A percentile compares a stretch with the other conserved stretches of the same genome.
Conservation (phyloP, 495 filamentous ascomycete genomes). For the Penicillium chermesinum region DNA sequence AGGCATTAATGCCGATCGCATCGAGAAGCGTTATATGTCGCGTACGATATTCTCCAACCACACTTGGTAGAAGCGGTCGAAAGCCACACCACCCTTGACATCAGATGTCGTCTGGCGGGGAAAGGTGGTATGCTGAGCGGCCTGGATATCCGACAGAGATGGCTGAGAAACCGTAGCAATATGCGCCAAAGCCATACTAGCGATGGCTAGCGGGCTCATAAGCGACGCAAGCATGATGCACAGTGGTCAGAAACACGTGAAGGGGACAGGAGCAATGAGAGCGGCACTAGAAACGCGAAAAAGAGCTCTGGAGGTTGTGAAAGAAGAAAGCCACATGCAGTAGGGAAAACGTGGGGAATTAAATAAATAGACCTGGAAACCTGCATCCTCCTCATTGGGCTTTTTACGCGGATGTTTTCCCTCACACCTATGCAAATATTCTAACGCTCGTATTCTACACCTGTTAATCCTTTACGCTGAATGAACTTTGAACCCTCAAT, state of each 20-base stretch:
- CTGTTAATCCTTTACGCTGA: too few species aligned
- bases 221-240: neutral
- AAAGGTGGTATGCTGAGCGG: slow-evolving; percentile 24
- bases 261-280: neutral
- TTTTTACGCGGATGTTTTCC: too few species aligned
- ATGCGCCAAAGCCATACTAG: slow-evolving; percentile 21
- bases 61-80: slow-evolving; percentile 62
- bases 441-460: too few species aligned
- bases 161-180: slow-evolving; percentile 25
- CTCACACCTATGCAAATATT: too few species aligned
- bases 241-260: neutral
- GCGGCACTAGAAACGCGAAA: too few species aligned
- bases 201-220: slow-evolving; percentile 11
- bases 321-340: too few species aligned
- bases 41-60: slow-evolving; percentile 69
- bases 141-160: slow-evolving; percentile 22
- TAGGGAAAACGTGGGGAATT: too few species aligned
- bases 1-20: neutral
- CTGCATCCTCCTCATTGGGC: too few species aligned
- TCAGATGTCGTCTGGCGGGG: slow-evolving; percentile 48
- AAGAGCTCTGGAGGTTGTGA: too few species aligned
- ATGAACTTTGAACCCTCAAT: too few species aligned
- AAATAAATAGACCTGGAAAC: too few species aligned
- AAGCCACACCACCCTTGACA: slow-evolving; percentile 60
- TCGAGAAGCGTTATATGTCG: slow-evolving; percentile 2